Evolutionary conservation across 129 eudicot genomes (phyloP), one percentile per base, ranked within the genome.

Genomic region (Lactuca saligna): DNA sequence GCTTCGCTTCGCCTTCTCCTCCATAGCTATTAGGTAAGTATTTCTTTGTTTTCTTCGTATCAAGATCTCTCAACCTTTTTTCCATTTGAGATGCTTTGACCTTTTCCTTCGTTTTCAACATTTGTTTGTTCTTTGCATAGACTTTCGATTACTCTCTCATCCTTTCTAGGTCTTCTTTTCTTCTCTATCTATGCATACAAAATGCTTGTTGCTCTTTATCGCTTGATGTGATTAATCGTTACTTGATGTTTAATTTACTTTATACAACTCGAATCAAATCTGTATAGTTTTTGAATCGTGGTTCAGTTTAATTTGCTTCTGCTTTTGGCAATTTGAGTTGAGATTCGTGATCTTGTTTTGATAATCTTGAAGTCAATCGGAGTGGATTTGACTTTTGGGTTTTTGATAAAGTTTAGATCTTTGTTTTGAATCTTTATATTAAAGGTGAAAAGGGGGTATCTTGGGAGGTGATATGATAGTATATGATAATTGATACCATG

Each of bases 391-490:
- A 69, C 73, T 80, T 57, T 31, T 69, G 58, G 66, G 32, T 68
- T 5, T 50, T 41, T 54, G 17, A 8, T 62, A 57, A 72, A 72
- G 84, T 61, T 68, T 81, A 68, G 85, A 81, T 81, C 73, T 69
- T 79, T 55, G 54, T 8, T 56, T 33, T 66, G 65, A 70, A 71
- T 72, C 73, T 69, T 56, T 54, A 61, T 32, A 63, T 62, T 66
- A 15, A 54, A 61, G 34, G 54, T 63, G 38, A 61, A 63, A 64
- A 68, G 35, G 72, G 57, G 62, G 75, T 59, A 29, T 64, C 50
- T 62, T 69, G 42, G 44, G 55, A 53, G 31, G 61, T 51, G 54
- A 63, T 57, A 10, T 57, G 62, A 20, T 35, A 35, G 5, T 6
- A n/a, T n/a, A n/a, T n/a, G n/a, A n/a, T n/a, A n/a, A n/a, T 0